Evolutionary conservation across 495 filamentous ascomycete species (phyloP), one percentile per base, ranked within the genome.

Genomic region (Aspergillus conjunctus): DNA sequence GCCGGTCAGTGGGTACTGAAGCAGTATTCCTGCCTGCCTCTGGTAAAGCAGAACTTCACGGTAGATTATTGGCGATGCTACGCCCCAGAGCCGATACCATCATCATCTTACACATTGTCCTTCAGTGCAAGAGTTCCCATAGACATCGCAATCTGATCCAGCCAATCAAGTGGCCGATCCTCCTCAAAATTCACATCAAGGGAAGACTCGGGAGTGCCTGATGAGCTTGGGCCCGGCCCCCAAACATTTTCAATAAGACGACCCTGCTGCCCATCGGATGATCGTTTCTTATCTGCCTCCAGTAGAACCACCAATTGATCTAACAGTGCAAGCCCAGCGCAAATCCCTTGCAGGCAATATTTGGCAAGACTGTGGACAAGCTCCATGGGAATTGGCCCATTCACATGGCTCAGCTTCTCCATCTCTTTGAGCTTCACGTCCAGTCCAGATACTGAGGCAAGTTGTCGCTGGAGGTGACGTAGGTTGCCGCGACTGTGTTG

Each of bases 81-180:
- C 26, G 5, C 26, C 26, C 26, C 26, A 26, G 26, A 2, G 26
- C 26, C 26, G 5, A 2, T 26, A 26, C 26, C 26, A 5, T 26
- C 26, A 5, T 26, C 20, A n/a, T 46, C 41, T 58, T 22, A 50
- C 14, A 0, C 34, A 33, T 4, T 58, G 21, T 51, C 56, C 30
- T 50, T 48, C 14, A 63, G 50, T 5, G 54, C 61, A 39, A 66
- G 61, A 48, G 61, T 66, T 11, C 64, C 64, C 64, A 66, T 66
- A 5, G 64, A 66, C 39, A 66, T 43, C 2, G 60, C 58, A 54
- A 66, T 34, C 30, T 61, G 54, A 61, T 66, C 64, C 32, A 62
- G 58, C 54, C 48, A 57, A 45, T 63, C 51, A 15, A 60, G 15
- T 7, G 58, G 46, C 49, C 45, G 56, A 31, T 58, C 33, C n/a